Conservation (phyloP, 1,284 basidiomycete genomes). For the Violaceomyces palustris region DNA sequence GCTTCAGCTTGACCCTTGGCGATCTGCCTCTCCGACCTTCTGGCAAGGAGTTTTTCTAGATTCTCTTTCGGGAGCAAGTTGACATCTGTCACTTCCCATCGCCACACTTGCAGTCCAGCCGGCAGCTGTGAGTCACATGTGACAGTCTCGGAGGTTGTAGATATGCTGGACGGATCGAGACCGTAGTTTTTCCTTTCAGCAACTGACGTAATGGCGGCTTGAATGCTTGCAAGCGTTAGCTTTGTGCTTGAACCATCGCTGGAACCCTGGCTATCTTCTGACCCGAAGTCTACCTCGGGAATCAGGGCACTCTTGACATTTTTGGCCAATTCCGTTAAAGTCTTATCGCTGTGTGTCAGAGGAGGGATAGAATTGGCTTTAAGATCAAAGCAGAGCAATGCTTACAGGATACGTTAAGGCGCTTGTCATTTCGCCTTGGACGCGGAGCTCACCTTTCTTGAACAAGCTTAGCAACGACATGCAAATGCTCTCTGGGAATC, state of each 20-base stretch:
- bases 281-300: conserved; percentile 31
- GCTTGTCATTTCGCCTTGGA: no score
- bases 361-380: background rate
- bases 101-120: conserved; percentile 65
- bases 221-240: conserved; percentile 21
- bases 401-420: conserved; percentile 54
- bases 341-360: conserved; percentile 29
- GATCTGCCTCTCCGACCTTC: conserved; percentile 65
- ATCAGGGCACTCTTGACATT: conserved; percentile 24
- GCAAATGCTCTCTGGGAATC: conserved; percentile 66
- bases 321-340: conserved; percentile 30
- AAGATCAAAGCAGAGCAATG: conserved; percentile 53
- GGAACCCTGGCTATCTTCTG: conserved; percentile 7
- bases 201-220: conserved; percentile 27
- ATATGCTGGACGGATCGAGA: conserved; percentile 9
- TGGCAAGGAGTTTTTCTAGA: conserved; percentile 63
- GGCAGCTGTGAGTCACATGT: conserved; percentile 4
- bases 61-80: conserved; percentile 68
- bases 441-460: conserved; percentile 54
- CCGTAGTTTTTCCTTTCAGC: conserved; percentile 44
- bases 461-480: conserved; percentile 71
- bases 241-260: conserved; percentile 7
- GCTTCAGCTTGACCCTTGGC: conserved; percentile 53
- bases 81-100: conserved; percentile 73
- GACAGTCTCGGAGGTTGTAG: conserved; percentile 1